These are phyloP conservation scores for Ramalina peruviana DNA, from an alignment of 495 filamentous ascomycete genomes.

Conservation along the genomic window DNA sequence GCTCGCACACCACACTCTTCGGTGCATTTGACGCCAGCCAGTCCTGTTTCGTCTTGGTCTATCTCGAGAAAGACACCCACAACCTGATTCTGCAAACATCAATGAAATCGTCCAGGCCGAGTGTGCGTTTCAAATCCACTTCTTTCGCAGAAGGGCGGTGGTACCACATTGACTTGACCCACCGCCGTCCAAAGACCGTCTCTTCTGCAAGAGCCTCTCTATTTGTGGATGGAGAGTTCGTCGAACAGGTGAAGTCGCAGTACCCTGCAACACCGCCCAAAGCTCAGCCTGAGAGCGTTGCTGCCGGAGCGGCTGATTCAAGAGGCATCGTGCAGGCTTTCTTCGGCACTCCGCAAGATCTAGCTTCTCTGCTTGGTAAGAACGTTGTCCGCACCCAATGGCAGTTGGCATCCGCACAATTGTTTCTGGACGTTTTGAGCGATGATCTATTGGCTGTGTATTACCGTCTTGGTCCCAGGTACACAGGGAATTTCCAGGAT, in stretches of 20 bases:
- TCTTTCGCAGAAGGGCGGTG: slow-evolving; percentile 59
- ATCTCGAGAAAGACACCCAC: slow-evolving; percentile 85
- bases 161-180: slow-evolving; percentile 87
- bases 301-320: slow-evolving; percentile 40
- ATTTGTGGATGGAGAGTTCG: slow-evolving; percentile 86
- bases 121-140: slow-evolving; percentile 80
- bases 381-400: slow-evolving; percentile 65
- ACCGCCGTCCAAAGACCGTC: slow-evolving; percentile 61
- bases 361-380: slow-evolving; percentile 66
- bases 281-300: slow-evolving; percentile 11
- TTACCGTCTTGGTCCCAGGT: slow-evolving; percentile 76
- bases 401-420: slow-evolving; percentile 77
- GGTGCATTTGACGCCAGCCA: slow-evolving; percentile 87
- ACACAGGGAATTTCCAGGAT: slow-evolving; percentile 92
- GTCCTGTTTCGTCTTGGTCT: slow-evolving; percentile 85
- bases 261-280: slow-evolving; percentile 63
- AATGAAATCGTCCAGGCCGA: slow-evolving; percentile 69
- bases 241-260: slow-evolving; percentile 76
- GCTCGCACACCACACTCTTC: slow-evolving; percentile 86
- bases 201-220: slow-evolving; percentile 71
- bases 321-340: slow-evolving; percentile 74
- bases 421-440: slow-evolving; percentile 76
- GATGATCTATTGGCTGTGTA: slow-evolving; percentile 88
- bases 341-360: slow-evolving; percentile 80
- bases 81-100: slow-evolving; percentile 96